phyloP scores from a whole-genome alignment of 352 stramenopile genomes.

The Globisporangium takayamanum region DNA sequence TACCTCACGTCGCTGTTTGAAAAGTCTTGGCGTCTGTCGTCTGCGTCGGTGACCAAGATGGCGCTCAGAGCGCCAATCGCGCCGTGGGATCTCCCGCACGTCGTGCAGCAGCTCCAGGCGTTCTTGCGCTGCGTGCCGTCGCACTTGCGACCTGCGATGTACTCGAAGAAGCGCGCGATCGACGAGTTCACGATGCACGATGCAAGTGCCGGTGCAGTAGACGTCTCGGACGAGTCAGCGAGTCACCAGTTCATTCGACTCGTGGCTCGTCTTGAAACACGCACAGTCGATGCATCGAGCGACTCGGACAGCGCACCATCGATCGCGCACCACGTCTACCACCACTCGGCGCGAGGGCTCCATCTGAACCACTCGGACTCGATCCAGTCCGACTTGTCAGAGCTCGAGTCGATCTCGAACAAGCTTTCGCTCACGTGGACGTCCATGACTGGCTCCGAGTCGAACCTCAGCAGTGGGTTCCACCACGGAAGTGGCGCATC shows the following conservation, averaged over 20 bases:
- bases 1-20: constrained; percentile 50
- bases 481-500: constrained; percentile 8
- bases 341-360: background rate
- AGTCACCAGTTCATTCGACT: constrained; percentile 10
- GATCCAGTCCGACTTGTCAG: constrained; percentile 66
- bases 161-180: constrained; percentile 28
- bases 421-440: constrained; percentile 28
- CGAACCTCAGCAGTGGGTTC: constrained; percentile 12
- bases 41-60: constrained; percentile 57
- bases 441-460: constrained; percentile 33
- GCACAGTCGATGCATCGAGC: background rate
- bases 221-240: constrained; percentile 3
- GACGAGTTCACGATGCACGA: constrained; percentile 18
- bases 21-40: constrained; percentile 30
- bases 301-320: background rate
- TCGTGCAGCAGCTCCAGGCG: constrained; percentile 39
- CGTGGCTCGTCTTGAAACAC: constrained; percentile 9
- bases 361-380: constrained; percentile 44
- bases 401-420: constrained; percentile 48
- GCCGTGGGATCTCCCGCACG: constrained; percentile 56
- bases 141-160: constrained; percentile 42
- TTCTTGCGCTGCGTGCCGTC: constrained; percentile 49
- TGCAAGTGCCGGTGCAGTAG: background rate
- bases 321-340: background rate
- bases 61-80: constrained; percentile 33